phyloP scores from a whole-genome alignment of 306 rosid species.

The Psophocarpus tetragonolobus region DNA sequence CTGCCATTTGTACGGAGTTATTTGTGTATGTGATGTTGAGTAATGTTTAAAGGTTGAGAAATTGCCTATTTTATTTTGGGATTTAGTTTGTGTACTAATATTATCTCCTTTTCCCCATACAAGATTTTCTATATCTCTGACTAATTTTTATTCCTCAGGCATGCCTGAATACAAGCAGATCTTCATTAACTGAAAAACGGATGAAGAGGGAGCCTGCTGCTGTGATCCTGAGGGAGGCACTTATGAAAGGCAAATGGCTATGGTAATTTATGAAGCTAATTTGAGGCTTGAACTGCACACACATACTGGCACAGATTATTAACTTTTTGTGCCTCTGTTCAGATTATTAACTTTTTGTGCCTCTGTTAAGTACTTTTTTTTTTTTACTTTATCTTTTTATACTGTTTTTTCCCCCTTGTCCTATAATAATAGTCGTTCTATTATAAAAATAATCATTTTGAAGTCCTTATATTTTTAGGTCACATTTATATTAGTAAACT shows the following conservation, averaged over 20 bases:
- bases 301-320: not conserved
- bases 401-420: not conserved
- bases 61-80: not conserved
- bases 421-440: not conserved
- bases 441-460: not conserved
- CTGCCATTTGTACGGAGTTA: not conserved
- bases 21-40: not conserved
- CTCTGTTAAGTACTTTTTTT: not conserved
- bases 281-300: not conserved
- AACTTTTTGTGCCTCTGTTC: too few species aligned
- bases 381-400: not conserved
- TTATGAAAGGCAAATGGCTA: slow-evolving; percentile 86
- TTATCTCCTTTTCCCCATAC: not conserved
- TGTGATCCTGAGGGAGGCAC: slow-evolving; percentile 73
- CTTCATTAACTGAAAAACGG: slow-evolving; percentile 69
- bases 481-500: not conserved
- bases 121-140: slow-evolving; percentile 25
- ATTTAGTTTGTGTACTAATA: not conserved
- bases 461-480: not conserved
- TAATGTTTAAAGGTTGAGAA: slow-evolving; percentile 26
- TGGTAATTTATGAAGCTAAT: slow-evolving; percentile 64
- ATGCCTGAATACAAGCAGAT: slow-evolving; percentile 59
- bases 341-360: not conserved
- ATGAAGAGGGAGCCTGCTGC: slow-evolving; percentile 78
- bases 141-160: slow-evolving; percentile 63